Percentiles rank a stretch among this genome's conserved stretches.
Conservation (phyloP, 2,329 filamentous ascomycete genomes). For the Epichloe aotearoae region DNA sequence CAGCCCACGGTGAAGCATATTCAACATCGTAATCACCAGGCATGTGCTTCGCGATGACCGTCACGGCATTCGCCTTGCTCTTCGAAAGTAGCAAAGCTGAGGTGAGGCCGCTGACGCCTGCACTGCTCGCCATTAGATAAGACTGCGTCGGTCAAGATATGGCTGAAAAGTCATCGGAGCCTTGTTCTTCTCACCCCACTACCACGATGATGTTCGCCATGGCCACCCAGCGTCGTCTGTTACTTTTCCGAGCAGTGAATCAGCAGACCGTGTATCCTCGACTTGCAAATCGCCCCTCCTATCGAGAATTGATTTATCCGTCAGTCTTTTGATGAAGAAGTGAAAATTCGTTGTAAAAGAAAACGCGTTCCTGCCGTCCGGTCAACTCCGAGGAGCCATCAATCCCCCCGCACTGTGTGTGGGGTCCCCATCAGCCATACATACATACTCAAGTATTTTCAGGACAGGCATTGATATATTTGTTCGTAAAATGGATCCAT, state of each 20-base stretch:
- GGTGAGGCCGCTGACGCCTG: constrained; percentile 39
- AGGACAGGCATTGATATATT: too few relatives aligned
- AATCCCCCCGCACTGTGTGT: neutral
- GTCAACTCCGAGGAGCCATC: neutral
- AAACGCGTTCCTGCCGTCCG: neutral
- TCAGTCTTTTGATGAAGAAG: neutral
- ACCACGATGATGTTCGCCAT: constrained; percentile 9
- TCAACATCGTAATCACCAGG: constrained; percentile 86
- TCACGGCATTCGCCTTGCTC: constrained; percentile 37
- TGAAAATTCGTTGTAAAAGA: neutral
- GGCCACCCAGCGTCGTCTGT: neutral
- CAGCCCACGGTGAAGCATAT: constrained; percentile 83
- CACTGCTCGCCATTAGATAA: constrained; percentile 17
- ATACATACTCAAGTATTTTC: too few relatives aligned
- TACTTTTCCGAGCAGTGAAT: neutral
- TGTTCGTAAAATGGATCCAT: too few relatives aligned
- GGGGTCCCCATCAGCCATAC: neutral
- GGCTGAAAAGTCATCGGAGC: neutral
- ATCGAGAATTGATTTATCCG: neutral
- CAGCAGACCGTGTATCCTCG: neutral
- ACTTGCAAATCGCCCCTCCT: too few relatives aligned
- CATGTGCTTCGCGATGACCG: constrained; percentile 76
- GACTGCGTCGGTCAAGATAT: neutral
- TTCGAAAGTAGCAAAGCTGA: constrained; percentile 35
- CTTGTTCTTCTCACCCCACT: constrained; percentile 17